Conservation (phyloP, 2,329 filamentous ascomycete species). For the Lasiodiplodia hormozganensis region DNA sequence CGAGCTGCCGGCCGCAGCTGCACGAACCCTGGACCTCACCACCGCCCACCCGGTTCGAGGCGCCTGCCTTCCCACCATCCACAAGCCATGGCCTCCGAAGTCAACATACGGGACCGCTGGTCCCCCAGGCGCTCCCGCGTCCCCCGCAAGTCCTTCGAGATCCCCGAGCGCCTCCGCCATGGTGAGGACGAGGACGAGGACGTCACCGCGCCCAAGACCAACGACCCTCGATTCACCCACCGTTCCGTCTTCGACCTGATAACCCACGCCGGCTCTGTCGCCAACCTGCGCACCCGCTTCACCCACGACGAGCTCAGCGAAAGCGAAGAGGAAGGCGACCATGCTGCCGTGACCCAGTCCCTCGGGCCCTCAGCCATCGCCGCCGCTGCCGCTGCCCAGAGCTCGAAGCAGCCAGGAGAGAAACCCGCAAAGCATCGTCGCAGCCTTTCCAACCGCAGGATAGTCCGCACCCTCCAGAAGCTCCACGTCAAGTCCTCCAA, state of each 20-base stretch:
- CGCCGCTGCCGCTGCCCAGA: not conserved
- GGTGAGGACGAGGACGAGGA: slow-evolving; percentile 67
- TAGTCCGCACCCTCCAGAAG: slow-evolving; percentile 70
- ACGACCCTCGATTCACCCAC: slow-evolving; percentile 74
- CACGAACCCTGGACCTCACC: slow-evolving; percentile 18
- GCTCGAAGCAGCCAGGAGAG: slow-evolving; percentile 1
- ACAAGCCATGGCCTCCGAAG: slow-evolving; percentile 24
- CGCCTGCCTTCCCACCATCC: not conserved
- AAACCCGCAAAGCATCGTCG: slow-evolving; percentile 4
- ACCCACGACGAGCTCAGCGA: slow-evolving; percentile 83
- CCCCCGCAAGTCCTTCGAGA: slow-evolving; percentile 51
- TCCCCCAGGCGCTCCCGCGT: not conserved
- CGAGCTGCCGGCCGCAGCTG: slow-evolving; percentile 12
- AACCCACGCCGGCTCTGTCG: slow-evolving; percentile 81
- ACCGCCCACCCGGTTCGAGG: not conserved
- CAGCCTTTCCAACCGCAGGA: slow-evolving; percentile 66
- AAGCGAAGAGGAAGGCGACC: slow-evolving; percentile 62
- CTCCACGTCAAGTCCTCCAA: slow-evolving; percentile 51
- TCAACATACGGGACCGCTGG: slow-evolving; percentile 12
- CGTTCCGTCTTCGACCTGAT: slow-evolving; percentile 95
- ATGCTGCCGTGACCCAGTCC: slow-evolving; percentile 9
- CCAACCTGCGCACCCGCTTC: slow-evolving; percentile 76
- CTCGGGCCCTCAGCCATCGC: not conserved
- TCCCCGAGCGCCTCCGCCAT: slow-evolving; percentile 65
- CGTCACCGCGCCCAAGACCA: slow-evolving; percentile 61